Evolutionary conservation across 2,329 filamentous ascomycete genomes (phyloP), one percentile per base, ranked within the genome.

Genomic region (Byssochlamys sp.): DNA sequence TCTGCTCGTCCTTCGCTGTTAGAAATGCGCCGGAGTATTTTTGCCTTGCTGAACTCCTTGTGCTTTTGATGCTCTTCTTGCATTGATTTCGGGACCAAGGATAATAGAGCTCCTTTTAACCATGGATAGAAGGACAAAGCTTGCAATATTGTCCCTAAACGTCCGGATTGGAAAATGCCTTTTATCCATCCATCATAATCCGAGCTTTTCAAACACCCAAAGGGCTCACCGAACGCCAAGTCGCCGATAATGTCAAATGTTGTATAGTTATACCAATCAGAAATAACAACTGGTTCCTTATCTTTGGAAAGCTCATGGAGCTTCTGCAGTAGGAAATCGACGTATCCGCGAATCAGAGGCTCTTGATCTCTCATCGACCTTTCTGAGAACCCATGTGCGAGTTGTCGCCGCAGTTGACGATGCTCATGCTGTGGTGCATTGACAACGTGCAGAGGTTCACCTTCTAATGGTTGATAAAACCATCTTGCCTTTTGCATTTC

Each of bases 381-480:
- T 50, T 78, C 76, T 0, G 75, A 76, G 59, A 79, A 78, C 0
- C 71, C 74, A 56, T 73, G 69, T 0, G 70, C 64, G 6, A 79
- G 56, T 1, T 71, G 58, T 0, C 68, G 63, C 24, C 75, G 69
- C 26, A 66, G 57, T 2, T 65, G 60, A 10, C 58, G 53, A 55
- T 73, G 71, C 52, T 64, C 59, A 27, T 60, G 62, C 53, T 62
- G 63, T 33, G 62, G 55, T 45, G 59, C 54, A 26, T 53, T 60
- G 7, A 68, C 56, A 29, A 68, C 60, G 29, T 60, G 59, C 1
- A 45, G n/a, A 12, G 58, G 52, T n/a, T 60, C 52, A 9, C 12
- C 54, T 9, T 63, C 58, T 4, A 59, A 7, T 9, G 58, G 57
- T 11, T 35, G 54, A 33, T 64, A 63, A 45, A 62, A 63, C 59